These are phyloP conservation scores for Liquidambar formosana DNA, from an alignment of 164 flowering plant species.

Conservation along the genomic window DNA sequence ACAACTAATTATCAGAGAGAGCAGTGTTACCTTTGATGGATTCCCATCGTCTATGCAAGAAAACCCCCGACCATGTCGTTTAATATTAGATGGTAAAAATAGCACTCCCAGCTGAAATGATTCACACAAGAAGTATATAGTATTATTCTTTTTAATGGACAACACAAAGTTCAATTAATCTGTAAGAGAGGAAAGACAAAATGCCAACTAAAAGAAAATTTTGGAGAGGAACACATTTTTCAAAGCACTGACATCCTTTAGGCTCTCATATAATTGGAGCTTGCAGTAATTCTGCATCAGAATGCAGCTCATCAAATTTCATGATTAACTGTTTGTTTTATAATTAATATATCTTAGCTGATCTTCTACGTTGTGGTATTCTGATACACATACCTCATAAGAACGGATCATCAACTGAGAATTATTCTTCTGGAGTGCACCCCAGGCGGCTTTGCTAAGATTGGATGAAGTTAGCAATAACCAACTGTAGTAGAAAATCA, in stretches of 20 bases:
- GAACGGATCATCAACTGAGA: constrained; percentile 98
- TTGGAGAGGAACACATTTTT: too few relatives aligned
- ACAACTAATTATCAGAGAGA: neutral
- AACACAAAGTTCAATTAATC: neutral
- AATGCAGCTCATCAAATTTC: too few relatives aligned
- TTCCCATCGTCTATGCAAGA: constrained; percentile 66
- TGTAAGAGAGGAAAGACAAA: neutral
- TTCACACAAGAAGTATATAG: neutral
- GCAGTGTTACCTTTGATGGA: constrained; percentile 37
- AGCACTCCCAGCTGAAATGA: constrained; percentile 82
- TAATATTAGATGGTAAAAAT: constrained; percentile 60
- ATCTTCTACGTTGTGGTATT: neutral
- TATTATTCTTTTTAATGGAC: neutral
- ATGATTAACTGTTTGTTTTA: too few relatives aligned
- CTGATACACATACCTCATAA: constrained; percentile 67
- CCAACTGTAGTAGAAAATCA: constrained; percentile 61
- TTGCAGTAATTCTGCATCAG: too few relatives aligned
- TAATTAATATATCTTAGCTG: neutral
- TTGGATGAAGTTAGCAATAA: constrained; percentile 91
- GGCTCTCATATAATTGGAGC: too few relatives aligned
- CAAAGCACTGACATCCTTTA: too few relatives aligned
- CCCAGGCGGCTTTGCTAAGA: constrained; percentile 99
- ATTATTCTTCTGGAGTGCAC: constrained; percentile 93
- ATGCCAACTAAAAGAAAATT: too few relatives aligned
- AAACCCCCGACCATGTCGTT: constrained; percentile 37